Base-by-base conservation (phyloP, 768 basidiomycete species). In the Zangia roseola region DNA sequence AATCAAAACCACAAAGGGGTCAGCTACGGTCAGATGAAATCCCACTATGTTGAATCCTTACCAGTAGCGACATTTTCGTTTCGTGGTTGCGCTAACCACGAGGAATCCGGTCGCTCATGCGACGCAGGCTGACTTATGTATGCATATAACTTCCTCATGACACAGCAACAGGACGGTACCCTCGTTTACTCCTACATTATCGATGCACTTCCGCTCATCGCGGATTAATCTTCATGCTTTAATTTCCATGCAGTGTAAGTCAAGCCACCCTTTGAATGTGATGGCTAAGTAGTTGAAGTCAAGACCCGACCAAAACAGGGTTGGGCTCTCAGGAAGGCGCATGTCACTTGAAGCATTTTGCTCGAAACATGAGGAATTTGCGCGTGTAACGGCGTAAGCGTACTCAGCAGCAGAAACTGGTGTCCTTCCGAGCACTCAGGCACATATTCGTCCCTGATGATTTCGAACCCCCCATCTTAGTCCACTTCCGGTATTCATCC, bases 1-100 rank as follows among this genome's bases (percentile, higher is more conserved):
- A 17, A 53, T 50, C 34, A 40, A 31, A 42, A 13, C 13, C 30
- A 25, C 20, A n/a, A n/a, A n/a, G n/a, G n/a, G n/a, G n/a, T n/a
- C n/a, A 65, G 64, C 45, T 35, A 52, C 45, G 33, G 40, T 17
- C 40, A 35, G 17, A 43, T 36, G 47, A 35, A 23, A 43, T 47
- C 44, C 16, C 47, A 54, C 38, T 54, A 45, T 28, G 33, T 57
- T 30, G 47, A 57, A 37, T 39, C 40, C 64, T 62, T 47, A 65
- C 64, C 62, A 67, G 50, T 53, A 65, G 60, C 25, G 64, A 40
- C 64, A 65, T 65, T 50, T 51, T 60, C 25, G 45, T 49, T 60
- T 55, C 57, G 54, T 47, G 52, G 45, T 56, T 58, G 55, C 34
- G 46, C 47, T 50, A 34, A 50, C 62, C 65, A 67, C 62, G 60